Conservation (phyloP, 164 flowering plant species). For the Vitis labrusca region DNA sequence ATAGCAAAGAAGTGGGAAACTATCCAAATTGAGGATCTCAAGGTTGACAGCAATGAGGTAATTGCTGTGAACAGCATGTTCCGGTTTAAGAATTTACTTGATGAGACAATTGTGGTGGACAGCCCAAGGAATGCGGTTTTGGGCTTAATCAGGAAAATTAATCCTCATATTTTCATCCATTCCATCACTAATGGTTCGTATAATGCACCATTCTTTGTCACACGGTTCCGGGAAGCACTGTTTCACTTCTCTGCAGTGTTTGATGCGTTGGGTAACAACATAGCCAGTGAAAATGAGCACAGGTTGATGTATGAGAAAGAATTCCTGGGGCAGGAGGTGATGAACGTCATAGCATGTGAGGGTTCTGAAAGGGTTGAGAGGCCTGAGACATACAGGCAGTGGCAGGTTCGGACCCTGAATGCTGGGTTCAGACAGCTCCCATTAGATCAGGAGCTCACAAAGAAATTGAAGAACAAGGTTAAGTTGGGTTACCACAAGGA, state of each 20-base stretch:
- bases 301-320: conserved; percentile 9
- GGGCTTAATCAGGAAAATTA: conserved; percentile 4
- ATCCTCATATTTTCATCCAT: conserved; percentile 14
- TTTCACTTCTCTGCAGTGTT: conserved; percentile 12
- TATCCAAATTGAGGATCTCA: conserved; percentile 7
- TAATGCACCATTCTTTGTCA: conserved; percentile 16
- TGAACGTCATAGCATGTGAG: conserved; percentile 10
- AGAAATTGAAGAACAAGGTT: conserved; percentile 12
- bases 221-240: conserved; percentile 17
- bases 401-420: conserved; percentile 22
- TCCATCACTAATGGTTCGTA: conserved; percentile 8
- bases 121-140: conserved; percentile 19
- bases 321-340: not conserved
- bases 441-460: conserved; percentile 12
- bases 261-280: conserved; percentile 9
- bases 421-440: conserved; percentile 22
- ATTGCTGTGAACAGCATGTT: conserved; percentile 9
- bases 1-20: conserved; percentile 11
- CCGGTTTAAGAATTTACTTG: conserved; percentile 13
- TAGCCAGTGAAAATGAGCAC: conserved; percentile 2
- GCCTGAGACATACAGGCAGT: conserved; percentile 12
- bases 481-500: conserved; percentile 20
- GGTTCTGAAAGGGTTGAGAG: conserved; percentile 11
- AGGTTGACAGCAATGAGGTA: conserved; percentile 8
- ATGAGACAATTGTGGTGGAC: conserved; percentile 11